Evolutionary conservation across 495 filamentous ascomycete genomes (phyloP), one percentile per base, ranked within the genome.

Genomic region (Penicillium maclennaniae): DNA sequence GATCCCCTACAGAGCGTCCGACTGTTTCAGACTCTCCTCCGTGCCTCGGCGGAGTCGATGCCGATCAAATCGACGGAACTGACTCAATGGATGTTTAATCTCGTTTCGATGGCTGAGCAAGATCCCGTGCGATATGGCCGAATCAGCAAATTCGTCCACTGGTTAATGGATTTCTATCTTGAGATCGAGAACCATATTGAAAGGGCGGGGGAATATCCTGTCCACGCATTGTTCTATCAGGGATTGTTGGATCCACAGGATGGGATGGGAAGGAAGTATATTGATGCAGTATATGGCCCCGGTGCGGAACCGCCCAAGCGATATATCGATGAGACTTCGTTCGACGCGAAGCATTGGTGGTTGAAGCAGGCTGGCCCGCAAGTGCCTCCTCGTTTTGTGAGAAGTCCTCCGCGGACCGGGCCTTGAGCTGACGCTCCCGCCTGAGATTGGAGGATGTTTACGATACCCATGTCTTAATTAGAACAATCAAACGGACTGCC

Each of bases 41-140:
- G 72, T 16, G 59, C 71, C 10, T 73, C 62, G 40, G 70, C 74
- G 0, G 74, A 77, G 53, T 74, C 71, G 15, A 37, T 76, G 0
- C 74, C 74, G 1, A 16, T 50, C 2, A 56, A 70, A 26, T 66
- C 68, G 0, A 28, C 65, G 2, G 66, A 70, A 26, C 61, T 77
- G 15, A 69, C 63, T 0, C 48, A 68, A 28, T 77, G 72, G 72
- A 64, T 57, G 0, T 56, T 72, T 36, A 61, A 67, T n/a, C 60
- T 61, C 16, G 40, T 54, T 9, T 40, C 37, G 10, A 49, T 56
- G 9, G 47, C 38, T 3, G 41, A 38, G 9, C 20, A 25, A 8
- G 21, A 54, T 6, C 47, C 45, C 0, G 43, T 0, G 5, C 1
- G 16, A 14, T 55, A 62, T 27, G 45, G 43, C 8, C 38, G 3